Evolutionary conservation across 441 rosid species (phyloP).

Genomic region (Adansonia rubrostipa): DNA sequence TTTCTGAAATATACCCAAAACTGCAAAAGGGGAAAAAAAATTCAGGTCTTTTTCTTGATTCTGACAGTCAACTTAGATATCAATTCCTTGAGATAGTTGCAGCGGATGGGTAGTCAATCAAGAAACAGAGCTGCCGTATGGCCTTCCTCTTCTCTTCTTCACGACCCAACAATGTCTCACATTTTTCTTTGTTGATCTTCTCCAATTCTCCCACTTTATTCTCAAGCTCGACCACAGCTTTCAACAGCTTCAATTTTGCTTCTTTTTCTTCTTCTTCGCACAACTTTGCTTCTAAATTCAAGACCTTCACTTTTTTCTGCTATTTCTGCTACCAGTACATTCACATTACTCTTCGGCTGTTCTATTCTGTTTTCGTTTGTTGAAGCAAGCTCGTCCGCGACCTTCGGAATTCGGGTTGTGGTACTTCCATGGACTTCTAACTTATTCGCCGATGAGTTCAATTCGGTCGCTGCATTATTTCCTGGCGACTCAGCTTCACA

Average conservation of each 20-base stretch:
- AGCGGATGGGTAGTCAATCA: slow-evolving; percentile 72
- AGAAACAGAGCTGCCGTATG: slow-evolving; percentile 79
- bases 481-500: slow-evolving; percentile 46
- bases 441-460: slow-evolving; percentile 41
- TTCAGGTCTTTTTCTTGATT: slow-evolving; percentile 32
- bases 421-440: slow-evolving; percentile 35
- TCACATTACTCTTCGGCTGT: slow-evolving; percentile 32
- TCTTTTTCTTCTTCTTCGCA: slow-evolving; percentile 43
- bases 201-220: slow-evolving; percentile 48
- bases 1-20: background rate
- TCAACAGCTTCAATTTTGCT: slow-evolving; percentile 31
- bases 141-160: slow-evolving; percentile 90
- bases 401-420: slow-evolving; percentile 44
- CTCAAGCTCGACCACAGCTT: slow-evolving; percentile 39
- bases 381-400: slow-evolving; percentile 44
- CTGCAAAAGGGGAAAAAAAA: background rate
- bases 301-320: slow-evolving; percentile 24
- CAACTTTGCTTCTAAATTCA: slow-evolving; percentile 44
- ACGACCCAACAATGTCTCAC: slow-evolving; percentile 44
- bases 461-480: slow-evolving; percentile 30
- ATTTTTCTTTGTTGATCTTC: slow-evolving; percentile 43
- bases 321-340: slow-evolving; percentile 29
- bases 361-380: slow-evolving; percentile 41
- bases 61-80: slow-evolving; percentile 44
- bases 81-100: slow-evolving; percentile 59